A percentile compares a stretch with the other conserved stretches of the same genome.
phyloP scores from a whole-genome alignment of 2,329 filamentous ascomycete species.

The Tolypocladium inflatum region DNA sequence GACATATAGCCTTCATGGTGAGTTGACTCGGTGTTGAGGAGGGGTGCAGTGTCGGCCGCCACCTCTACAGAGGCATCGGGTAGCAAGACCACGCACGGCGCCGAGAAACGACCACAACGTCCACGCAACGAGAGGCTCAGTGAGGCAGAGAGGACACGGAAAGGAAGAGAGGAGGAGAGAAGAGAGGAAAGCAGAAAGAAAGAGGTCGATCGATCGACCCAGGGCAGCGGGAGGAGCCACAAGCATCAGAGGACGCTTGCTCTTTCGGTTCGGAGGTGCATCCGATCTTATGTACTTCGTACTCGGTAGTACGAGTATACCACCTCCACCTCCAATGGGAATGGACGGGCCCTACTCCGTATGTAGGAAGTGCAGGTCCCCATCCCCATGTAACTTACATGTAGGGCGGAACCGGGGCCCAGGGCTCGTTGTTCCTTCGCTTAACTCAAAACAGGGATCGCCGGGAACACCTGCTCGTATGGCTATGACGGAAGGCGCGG shows the following conservation, averaged over 20 bases:
- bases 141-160: background rate
- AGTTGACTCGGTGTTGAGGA: background rate
- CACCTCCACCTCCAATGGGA: too few relatives aligned
- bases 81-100: background rate
- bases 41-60: background rate
- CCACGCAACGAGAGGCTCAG: background rate
- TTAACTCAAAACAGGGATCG: background rate
- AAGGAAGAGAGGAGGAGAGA: background rate
- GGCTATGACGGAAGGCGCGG: too few relatives aligned
- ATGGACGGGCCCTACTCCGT: too few relatives aligned
- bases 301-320: background rate
- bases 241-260: background rate
- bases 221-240: background rate
- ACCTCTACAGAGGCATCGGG: background rate
- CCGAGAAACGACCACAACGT: background rate
- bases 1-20: constrained; percentile 4
- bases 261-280: background rate
- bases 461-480: too few relatives aligned
- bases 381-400: too few relatives aligned
- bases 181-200: background rate
- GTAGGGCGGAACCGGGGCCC: background rate
- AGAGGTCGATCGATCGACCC: background rate
- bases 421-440: background rate
- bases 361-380: too few relatives aligned
- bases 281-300: background rate